A percentile compares a stretch with the other conserved stretches of the same genome.
Conservation (phyloP, 2,329 filamentous ascomycete genomes). For the Nigrograna mackinnonii region DNA sequence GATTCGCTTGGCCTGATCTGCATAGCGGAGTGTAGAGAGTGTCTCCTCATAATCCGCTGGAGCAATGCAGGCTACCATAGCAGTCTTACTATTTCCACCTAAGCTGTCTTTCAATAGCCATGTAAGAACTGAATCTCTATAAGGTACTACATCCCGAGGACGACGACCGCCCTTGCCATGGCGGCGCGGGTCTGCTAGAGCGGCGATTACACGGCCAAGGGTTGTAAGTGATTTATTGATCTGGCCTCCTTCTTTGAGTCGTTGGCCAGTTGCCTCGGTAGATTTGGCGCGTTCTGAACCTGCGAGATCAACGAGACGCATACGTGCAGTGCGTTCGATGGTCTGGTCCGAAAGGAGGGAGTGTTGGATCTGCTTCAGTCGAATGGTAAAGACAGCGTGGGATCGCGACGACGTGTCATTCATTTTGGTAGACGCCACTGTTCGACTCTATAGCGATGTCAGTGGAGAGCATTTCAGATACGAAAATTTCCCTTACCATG, state of each 20-base stretch:
- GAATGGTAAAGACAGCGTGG: conserved; percentile 97
- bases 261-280: conserved; percentile 89
- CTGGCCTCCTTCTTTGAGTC: conserved; percentile 91
- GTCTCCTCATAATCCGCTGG: conserved; percentile 98
- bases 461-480: neutral
- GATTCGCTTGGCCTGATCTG: conserved; percentile 96
- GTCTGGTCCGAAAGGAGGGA: conserved; percentile 97
- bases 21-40: conserved; percentile 91
- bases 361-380: conserved; percentile 97
- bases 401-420: conserved; percentile 97
- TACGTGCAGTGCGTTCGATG: conserved; percentile 90
- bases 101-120: conserved; percentile 95
- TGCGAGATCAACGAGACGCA: conserved; percentile 91
- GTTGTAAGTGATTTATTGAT: conserved; percentile 99
- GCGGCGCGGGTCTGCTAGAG: conserved; percentile 72
- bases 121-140: conserved; percentile 82
- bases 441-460: conserved; percentile 63
- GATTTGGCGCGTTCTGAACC: conserved; percentile 94
- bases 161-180: conserved; percentile 44
- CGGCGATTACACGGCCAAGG: conserved; percentile 91
- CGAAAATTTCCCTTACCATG: conserved; percentile 38
- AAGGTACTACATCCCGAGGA: conserved; percentile 74
- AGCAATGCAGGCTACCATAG: conserved; percentile 98
- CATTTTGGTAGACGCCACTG: conserved; percentile 95
- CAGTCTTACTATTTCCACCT: conserved; percentile 96